Conservation (phyloP, 1,139 yeast species). For the Yamadazyma oceani region DNA sequence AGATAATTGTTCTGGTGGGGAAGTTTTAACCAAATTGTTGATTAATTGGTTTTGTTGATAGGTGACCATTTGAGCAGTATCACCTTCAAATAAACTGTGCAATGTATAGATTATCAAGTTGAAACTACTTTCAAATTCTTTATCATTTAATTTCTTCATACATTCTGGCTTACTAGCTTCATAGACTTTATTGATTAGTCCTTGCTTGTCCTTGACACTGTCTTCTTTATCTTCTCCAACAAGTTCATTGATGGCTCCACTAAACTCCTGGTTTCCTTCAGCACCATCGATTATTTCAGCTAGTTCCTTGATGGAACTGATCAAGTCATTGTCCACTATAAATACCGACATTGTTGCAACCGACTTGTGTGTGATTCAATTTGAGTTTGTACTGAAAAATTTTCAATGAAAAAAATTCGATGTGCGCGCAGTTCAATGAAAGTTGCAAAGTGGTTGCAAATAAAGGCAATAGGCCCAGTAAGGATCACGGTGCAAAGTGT, state of each 20-base stretch:
- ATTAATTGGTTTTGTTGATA: conserved; percentile 25
- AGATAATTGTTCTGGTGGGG: conserved; percentile 41
- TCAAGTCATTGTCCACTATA: conserved; percentile 46
- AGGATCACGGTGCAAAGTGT: too few species aligned
- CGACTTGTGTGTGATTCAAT: too few species aligned
- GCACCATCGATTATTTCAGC: conserved; percentile 40
- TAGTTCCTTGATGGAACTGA: conserved; percentile 43
- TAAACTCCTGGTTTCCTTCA: conserved; percentile 27
- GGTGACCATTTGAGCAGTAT: conserved; percentile 24
- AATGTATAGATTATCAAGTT: conserved; percentile 42
- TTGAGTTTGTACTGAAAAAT: conserved; percentile 6
- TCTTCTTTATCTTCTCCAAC: conserved; percentile 22
- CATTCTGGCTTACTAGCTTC: conserved; percentile 25
- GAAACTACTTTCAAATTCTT: conserved; percentile 48
- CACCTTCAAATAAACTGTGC: conserved; percentile 29
- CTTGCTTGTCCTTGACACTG: conserved; percentile 25
- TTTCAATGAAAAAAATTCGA: conserved; percentile 5
- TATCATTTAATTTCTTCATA: conserved; percentile 40
- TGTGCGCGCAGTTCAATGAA: not conserved
- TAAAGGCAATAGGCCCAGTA: too few species aligned
- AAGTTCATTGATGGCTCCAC: conserved; percentile 25
- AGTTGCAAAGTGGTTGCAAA: too few species aligned
- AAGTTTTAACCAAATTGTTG: conserved; percentile 31
- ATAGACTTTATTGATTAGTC: conserved; percentile 29
- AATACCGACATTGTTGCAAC: conserved; percentile 39